Percentiles rank a stretch among this genome's conserved stretches.
These are phyloP conservation scores for Fusarium marasasianum DNA, from an alignment of 2,329 filamentous ascomycete species.

Conservation along the genomic window DNA sequence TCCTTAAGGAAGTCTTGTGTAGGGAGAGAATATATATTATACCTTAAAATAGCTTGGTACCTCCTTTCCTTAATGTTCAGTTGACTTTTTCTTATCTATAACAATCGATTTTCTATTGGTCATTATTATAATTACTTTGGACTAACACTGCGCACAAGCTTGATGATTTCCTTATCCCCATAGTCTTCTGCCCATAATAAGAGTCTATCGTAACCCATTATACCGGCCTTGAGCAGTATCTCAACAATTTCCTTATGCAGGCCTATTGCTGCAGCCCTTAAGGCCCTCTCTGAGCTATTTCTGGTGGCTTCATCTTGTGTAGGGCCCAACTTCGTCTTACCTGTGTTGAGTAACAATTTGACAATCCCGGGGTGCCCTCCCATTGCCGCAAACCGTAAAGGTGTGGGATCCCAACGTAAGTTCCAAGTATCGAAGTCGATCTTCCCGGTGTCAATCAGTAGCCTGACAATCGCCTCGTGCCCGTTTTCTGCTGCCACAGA, in stretches of 20 bases:
- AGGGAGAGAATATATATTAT: too few relatives aligned
- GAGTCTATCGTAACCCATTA: neutral
- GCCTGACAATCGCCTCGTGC: neutral
- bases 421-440: neutral
- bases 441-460: neutral
- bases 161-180: too few relatives aligned
- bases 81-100: neutral
- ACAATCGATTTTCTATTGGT: too few relatives aligned
- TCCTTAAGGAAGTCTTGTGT: too few relatives aligned
- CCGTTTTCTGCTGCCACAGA: neutral
- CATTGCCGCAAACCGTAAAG: too few relatives aligned
- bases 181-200: neutral
- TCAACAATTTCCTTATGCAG: neutral
- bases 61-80: too few relatives aligned
- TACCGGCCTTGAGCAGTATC: fast-evolving
- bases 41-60: too few relatives aligned
- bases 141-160: too few relatives aligned
- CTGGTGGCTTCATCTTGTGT: too few relatives aligned
- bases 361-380: neutral
- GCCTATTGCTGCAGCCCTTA: neutral
- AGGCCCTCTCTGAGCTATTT: neutral
- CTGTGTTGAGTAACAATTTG: neutral
- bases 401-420: too few relatives aligned
- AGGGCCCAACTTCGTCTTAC: neutral
- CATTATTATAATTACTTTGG: too few relatives aligned